Evolutionary conservation across 1,139 yeast species (phyloP).

Genomic region (Candida glucosophila): DNA sequence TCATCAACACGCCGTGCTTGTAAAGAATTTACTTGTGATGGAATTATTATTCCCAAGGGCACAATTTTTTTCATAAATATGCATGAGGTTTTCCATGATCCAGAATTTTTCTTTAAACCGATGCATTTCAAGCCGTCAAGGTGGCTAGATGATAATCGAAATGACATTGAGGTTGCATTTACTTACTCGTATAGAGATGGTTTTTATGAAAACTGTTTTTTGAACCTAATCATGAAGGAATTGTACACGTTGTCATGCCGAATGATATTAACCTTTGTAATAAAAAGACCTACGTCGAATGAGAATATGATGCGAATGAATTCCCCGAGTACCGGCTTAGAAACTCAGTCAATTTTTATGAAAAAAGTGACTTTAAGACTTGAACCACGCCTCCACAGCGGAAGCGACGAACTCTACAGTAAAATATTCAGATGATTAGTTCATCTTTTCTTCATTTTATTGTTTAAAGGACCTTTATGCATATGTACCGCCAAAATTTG

Average conservation of each 20-base stretch:
- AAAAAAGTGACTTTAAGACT: constrained; percentile 16
- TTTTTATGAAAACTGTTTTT: too few species aligned
- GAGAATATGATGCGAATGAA: constrained; percentile 31
- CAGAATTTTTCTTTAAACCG: constrained; percentile 37
- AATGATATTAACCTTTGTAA: constrained; percentile 24
- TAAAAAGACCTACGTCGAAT: constrained; percentile 29
- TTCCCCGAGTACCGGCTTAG: constrained; percentile 39
- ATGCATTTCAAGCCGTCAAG: constrained; percentile 48
- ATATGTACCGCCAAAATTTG: too few species aligned
- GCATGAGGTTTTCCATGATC: constrained; percentile 65
- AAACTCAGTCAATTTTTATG: constrained; percentile 38
- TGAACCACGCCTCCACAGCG: constrained; percentile 13
- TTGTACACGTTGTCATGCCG: constrained; percentile 38
- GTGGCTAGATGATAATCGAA: too few species aligned
- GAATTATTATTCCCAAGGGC: constrained; percentile 41
- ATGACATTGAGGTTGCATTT: too few species aligned
- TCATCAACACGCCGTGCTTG: constrained; percentile 58
- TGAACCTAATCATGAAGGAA: constrained; percentile 55
- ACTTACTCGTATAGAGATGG: constrained; percentile 74
- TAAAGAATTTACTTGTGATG: constrained; percentile 30
- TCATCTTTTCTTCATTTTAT: too few species aligned
- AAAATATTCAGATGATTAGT: constrained; percentile 9
- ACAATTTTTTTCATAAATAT: constrained; percentile 60
- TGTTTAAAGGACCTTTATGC: too few species aligned
- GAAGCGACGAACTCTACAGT: constrained; percentile 14